Conservation (phyloP, 202 grass and related monocot genomes). For the Setaria italica region DNA sequence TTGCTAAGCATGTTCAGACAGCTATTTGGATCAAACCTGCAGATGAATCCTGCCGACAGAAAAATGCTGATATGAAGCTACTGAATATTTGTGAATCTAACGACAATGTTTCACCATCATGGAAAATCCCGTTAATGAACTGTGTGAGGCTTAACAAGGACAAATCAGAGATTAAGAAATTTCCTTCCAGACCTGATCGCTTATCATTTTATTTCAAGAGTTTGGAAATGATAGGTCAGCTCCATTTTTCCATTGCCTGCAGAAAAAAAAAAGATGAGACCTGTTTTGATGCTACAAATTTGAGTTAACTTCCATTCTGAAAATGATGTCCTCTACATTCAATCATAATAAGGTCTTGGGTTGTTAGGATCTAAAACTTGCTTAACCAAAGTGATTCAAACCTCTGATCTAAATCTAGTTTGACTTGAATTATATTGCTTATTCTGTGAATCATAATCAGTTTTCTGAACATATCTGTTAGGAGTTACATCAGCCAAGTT, state of each 20-base stretch:
- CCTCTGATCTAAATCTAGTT: background rate
- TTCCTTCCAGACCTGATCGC: conserved; percentile 71
- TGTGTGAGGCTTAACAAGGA: conserved; percentile 67
- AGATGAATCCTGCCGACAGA: conserved; percentile 67
- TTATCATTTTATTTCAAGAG: conserved; percentile 80
- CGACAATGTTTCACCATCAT: conserved; percentile 64
- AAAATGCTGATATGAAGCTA: conserved; percentile 74
- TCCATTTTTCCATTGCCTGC: conserved; percentile 33
- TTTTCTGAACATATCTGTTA: conserved; percentile 55
- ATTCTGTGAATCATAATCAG: conserved; percentile 34
- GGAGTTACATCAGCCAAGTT: conserved; percentile 79
- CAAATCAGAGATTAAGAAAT: conserved; percentile 60
- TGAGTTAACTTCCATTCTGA: conserved; percentile 27
- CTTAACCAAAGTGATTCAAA: background rate
- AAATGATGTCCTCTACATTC: background rate
- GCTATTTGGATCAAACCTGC: conserved; percentile 93
- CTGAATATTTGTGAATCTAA: conserved; percentile 66
- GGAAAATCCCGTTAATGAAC: conserved; percentile 78
- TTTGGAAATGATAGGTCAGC: conserved; percentile 88
- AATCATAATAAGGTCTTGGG: conserved; percentile 1
- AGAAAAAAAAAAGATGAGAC: background rate
- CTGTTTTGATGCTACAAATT: conserved; percentile 27
- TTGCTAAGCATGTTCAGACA: conserved; percentile 88
- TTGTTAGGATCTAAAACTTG: conserved; percentile 10
- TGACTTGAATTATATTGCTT: conserved; percentile 22